phyloP scores from a whole-genome alignment of 108 stramenopile genomes.

The Nannochloropsis salina region DNA sequence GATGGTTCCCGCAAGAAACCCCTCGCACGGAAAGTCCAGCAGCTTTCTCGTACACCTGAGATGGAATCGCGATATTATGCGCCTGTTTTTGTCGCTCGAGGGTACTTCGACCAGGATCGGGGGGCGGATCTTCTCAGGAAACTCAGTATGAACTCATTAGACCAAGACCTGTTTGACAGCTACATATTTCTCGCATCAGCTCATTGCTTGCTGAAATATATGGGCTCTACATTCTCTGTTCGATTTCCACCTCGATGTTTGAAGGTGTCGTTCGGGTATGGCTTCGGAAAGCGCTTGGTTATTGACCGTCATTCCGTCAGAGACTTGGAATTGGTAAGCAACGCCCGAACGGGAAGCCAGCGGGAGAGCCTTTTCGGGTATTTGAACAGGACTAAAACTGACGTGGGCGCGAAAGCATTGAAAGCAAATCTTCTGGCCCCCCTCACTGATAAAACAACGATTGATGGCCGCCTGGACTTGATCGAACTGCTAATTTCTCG shows the following conservation, averaged over 20 bases:
- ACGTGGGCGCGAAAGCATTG: slow-evolving; percentile 49
- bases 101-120: slow-evolving; percentile 48
- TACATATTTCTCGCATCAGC: slow-evolving; percentile 39
- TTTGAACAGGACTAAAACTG: slow-evolving; percentile 52
- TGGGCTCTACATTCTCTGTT: slow-evolving; percentile 30
- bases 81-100: slow-evolving; percentile 35
- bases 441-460: slow-evolving; percentile 40
- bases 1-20: slow-evolving; percentile 36
- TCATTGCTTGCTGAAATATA: slow-evolving; percentile 37
- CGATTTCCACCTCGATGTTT: slow-evolving; percentile 25
- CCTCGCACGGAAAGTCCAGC: slow-evolving; percentile 33
- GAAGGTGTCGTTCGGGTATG: slow-evolving; percentile 31
- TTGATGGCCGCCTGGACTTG: slow-evolving; percentile 43
- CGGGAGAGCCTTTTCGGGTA: slow-evolving; percentile 48
- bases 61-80: background rate
- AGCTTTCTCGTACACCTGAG: background rate
- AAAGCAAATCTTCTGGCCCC: slow-evolving; percentile 46
- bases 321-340: slow-evolving; percentile 48
- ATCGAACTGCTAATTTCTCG: slow-evolving; percentile 37
- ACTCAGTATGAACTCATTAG: slow-evolving; percentile 20
- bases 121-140: slow-evolving; percentile 43
- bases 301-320: slow-evolving; percentile 48
- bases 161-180: slow-evolving; percentile 32
- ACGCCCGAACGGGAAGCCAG: slow-evolving; percentile 43
- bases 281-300: slow-evolving; percentile 39